Conservation (phyloP, 305 asterid genomes). For the Andrographis paniculata region DNA sequence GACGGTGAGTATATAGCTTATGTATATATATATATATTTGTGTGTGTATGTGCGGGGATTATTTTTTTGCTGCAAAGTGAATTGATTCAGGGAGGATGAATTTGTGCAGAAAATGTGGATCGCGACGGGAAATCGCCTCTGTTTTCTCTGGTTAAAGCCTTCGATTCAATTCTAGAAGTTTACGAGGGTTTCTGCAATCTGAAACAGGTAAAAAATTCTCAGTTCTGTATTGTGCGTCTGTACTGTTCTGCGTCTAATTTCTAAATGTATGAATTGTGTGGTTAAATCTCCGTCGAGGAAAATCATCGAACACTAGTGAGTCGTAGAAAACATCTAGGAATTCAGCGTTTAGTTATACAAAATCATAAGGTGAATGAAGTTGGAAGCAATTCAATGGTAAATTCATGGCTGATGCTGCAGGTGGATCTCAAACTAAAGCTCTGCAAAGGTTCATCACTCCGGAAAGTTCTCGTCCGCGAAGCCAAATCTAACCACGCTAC, state of each 20-base stretch:
- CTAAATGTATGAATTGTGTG: neutral
- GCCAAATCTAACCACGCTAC: conserved; percentile 64
- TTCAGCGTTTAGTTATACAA: too few species aligned
- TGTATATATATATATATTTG: too few species aligned
- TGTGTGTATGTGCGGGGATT: too few species aligned
- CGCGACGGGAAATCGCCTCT: conserved; percentile 81
- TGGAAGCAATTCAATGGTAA: too few species aligned
- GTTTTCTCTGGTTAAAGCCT: conserved; percentile 75
- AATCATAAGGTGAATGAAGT: too few species aligned
- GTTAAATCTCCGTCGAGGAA: too few species aligned
- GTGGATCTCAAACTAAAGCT: conserved; percentile 93
- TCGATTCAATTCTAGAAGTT: conserved; percentile 84
- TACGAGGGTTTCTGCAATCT: conserved; percentile 94
- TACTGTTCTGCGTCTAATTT: neutral
- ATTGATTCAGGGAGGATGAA: conserved; percentile 19
- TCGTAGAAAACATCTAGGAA: too few species aligned
- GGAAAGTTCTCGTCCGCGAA: conserved; percentile 73
- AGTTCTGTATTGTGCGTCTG: too few species aligned
- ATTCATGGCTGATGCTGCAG: too few species aligned
- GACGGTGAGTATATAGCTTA: conserved; percentile 47
- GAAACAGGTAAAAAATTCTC: conserved; percentile 48
- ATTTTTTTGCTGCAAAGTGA: conserved; percentile 3
- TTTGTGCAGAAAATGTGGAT: conserved; percentile 73
- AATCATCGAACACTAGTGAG: too few species aligned
- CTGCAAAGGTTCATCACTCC: conserved; percentile 76